These are phyloP conservation scores for Ambrosia trifida DNA, from an alignment of 129 eudicot species.

Conservation along the genomic window DNA sequence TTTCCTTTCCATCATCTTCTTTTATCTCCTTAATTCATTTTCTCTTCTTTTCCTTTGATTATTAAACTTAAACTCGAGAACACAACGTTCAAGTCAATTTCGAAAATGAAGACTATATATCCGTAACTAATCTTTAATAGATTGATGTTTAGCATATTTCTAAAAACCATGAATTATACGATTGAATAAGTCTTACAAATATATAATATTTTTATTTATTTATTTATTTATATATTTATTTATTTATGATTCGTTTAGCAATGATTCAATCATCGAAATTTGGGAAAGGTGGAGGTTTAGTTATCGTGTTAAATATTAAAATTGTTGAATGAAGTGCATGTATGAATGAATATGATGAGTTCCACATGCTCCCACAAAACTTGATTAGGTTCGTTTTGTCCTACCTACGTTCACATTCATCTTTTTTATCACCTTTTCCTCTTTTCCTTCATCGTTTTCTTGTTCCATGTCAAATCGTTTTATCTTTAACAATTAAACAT, in stretches of 20 bases:
- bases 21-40: too few relatives aligned
- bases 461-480: not conserved
- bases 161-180: too few relatives aligned
- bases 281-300: conserved; percentile 15
- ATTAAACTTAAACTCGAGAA: too few relatives aligned
- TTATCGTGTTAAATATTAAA: conserved; percentile 3
- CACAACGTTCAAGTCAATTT: too few relatives aligned
- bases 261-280: conserved; percentile 24
- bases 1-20: too few relatives aligned
- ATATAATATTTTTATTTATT: not conserved
- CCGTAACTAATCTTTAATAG: too few relatives aligned
- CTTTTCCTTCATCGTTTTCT: not conserved
- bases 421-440: conserved; percentile 12
- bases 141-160: too few relatives aligned
- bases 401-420: conserved; percentile 14
- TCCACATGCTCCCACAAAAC: conserved; percentile 32
- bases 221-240: not conserved
- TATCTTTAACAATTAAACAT: conserved; percentile 14
- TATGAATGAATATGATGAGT: conserved; percentile 25
- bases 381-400: conserved; percentile 13
- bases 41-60: too few relatives aligned
- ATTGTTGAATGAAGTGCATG: conserved; percentile 4
- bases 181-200: not conserved
- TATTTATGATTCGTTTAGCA: conserved; percentile 5
- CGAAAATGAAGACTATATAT: too few relatives aligned